Percentiles rank a stretch among this genome's conserved stretches.
These are phyloP conservation scores for Zoysia matrella DNA, from an alignment of 202 grass and related monocot genomes.

Conservation along the genomic window DNA sequence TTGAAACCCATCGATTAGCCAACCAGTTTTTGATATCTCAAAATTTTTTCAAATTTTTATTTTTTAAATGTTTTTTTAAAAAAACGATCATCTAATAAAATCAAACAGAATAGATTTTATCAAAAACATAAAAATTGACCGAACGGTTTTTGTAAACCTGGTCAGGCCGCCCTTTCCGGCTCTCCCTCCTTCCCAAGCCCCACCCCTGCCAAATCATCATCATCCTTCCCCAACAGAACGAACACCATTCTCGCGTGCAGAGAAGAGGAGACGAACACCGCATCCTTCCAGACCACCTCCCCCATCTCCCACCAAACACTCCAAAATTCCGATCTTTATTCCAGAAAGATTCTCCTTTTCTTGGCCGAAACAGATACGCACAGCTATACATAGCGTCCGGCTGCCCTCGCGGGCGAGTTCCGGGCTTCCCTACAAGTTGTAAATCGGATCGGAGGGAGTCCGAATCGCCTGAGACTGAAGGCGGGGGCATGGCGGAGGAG, in stretches of 20 bases:
- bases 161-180: no score
- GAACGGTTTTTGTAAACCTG: no score
- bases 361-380: slow-evolving; percentile 44
- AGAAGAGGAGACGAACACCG: slow-evolving; percentile 38
- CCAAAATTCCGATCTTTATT: slow-evolving; percentile 37
- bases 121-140: no score
- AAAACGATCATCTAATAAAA: no score
- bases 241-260: slow-evolving; percentile 44
- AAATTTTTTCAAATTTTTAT: no score
- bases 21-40: no score
- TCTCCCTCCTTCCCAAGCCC: background rate
- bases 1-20: no score
- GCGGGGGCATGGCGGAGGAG: slow-evolving; percentile 45
- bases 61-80: no score
- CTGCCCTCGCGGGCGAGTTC: slow-evolving; percentile 21
- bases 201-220: slow-evolving; percentile 34
- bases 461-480: slow-evolving; percentile 44
- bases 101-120: no score
- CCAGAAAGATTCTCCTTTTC: slow-evolving; percentile 59
- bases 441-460: slow-evolving; percentile 37
- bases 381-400: slow-evolving; percentile 44
- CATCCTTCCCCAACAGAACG: background rate
- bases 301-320: slow-evolving; percentile 20
- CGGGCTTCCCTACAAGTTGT: slow-evolving; percentile 37
- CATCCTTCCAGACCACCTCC: slow-evolving; percentile 9